Conservation (phyloP, 139 green algal species). For the Chlamydomonas schloesseri region DNA sequence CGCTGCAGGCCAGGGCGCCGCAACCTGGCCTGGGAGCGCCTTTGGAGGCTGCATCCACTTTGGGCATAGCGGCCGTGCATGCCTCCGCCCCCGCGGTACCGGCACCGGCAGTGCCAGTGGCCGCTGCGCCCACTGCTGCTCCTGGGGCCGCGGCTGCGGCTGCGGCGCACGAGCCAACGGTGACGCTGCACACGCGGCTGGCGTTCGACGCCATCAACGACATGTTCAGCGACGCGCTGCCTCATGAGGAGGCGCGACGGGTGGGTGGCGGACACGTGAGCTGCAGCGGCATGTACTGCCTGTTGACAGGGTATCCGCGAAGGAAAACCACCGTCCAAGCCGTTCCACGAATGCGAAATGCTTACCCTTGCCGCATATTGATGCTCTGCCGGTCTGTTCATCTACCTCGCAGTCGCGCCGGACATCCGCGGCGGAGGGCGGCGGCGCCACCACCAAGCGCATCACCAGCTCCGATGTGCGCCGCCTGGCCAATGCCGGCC, state of each 20-base stretch:
- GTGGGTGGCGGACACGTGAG: too few relatives aligned
- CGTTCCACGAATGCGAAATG: too few relatives aligned
- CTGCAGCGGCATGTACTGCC: too few relatives aligned
- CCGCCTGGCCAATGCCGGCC: constrained; percentile 54
- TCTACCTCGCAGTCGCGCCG: too few relatives aligned
- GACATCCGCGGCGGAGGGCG: not conserved
- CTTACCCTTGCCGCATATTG: too few relatives aligned
- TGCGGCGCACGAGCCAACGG: constrained; percentile 61
- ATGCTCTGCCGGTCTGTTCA: too few relatives aligned
- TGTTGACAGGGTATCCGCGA: too few relatives aligned
- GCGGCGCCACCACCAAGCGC: constrained; percentile 21
- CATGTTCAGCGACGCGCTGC: constrained; percentile 67
- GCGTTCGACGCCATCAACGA: constrained; percentile 75
- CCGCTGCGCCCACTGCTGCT: not conserved
- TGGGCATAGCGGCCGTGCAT: not conserved
- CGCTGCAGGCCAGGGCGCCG: not conserved
- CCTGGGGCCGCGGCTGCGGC: not conserved
- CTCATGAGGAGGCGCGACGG: not conserved
- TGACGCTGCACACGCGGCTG: constrained; percentile 73
- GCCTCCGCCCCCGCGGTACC: not conserved
- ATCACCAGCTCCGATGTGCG: constrained; percentile 55
- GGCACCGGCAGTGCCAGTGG: not conserved
- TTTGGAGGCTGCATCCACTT: not conserved
- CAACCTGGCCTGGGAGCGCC: not conserved
- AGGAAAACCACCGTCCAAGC: too few relatives aligned